Conservation (phyloP, 805 yeast species). For the Kodamaea kaohsiungensis region DNA sequence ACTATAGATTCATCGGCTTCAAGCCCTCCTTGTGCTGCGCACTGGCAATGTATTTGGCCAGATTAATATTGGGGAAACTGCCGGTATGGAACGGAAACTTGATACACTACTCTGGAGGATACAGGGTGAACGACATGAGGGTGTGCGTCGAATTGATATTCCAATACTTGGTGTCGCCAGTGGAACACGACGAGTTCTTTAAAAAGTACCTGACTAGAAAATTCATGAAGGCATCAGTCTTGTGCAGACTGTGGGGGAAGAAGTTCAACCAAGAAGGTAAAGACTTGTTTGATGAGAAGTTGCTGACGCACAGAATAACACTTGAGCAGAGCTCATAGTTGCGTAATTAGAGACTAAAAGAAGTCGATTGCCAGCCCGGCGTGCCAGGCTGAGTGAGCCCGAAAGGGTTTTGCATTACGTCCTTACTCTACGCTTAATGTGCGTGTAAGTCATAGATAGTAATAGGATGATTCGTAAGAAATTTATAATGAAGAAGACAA, state of each 20-base stretch:
- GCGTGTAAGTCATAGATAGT: conserved; percentile 5
- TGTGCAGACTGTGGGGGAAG: conserved; percentile 84
- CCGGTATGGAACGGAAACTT: conserved; percentile 83
- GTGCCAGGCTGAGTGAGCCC: background rate
- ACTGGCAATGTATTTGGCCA: conserved; percentile 80
- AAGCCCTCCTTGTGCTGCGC: conserved; percentile 84
- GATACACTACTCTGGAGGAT: conserved; percentile 90
- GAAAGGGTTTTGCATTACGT: background rate
- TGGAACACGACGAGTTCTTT: conserved; percentile 88
- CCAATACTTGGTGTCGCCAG: conserved; percentile 76
- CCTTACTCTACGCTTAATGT: background rate
- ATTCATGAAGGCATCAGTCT: conserved; percentile 80
- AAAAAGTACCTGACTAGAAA: conserved; percentile 89
- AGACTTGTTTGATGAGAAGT: conserved; percentile 32
- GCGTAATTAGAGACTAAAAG: background rate
- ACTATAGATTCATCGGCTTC: conserved; percentile 68
- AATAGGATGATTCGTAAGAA: conserved; percentile 3
- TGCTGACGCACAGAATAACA: conserved; percentile 21
- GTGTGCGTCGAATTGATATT: conserved; percentile 74
- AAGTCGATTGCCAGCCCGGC: background rate
- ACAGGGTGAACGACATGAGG: conserved; percentile 67
- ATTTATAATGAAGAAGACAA: too few relatives aligned
- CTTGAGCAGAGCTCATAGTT: conserved; percentile 3
- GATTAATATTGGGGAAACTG: conserved; percentile 65
- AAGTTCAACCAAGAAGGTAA: conserved; percentile 51